These are phyloP conservation scores for Dactylis glomerata DNA, from an alignment of 176 grass and related monocot species.

Conservation along the genomic window DNA sequence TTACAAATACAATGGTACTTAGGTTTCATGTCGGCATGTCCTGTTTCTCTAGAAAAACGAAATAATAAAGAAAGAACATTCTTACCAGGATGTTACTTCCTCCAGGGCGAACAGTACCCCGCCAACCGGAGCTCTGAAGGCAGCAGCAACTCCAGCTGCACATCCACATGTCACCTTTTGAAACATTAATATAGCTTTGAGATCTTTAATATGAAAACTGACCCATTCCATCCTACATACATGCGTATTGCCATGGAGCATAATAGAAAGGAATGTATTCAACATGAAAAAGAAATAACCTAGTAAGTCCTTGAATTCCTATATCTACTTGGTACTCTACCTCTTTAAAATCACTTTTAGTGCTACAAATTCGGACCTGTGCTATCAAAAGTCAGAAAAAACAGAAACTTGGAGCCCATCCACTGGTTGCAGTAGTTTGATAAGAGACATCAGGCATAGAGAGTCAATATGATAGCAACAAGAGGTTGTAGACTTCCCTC, in stretches of 20 bases:
- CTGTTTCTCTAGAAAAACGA: neutral
- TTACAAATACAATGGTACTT: neutral
- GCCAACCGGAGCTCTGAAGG: slow-evolving; percentile 98
- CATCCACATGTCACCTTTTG: slow-evolving; percentile 99
- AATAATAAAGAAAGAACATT: neutral
- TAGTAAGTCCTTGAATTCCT: neutral
- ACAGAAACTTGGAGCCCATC: neutral
- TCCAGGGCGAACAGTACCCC: slow-evolving; percentile 93
- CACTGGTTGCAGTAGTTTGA: neutral
- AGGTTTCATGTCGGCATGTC: neutral
- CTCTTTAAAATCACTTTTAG: neutral
- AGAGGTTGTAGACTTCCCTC: neutral
- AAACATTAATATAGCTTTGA: slow-evolving; percentile 62
- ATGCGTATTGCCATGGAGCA: neutral
- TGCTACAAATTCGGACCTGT: neutral
- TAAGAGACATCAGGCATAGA: neutral
- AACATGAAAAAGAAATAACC: neutral
- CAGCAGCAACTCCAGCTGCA: slow-evolving; percentile 99
- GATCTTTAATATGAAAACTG: slow-evolving; percentile 33
- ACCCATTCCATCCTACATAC: neutral
- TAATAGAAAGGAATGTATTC: neutral
- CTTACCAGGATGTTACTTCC: slow-evolving; percentile 98
- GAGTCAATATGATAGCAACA: neutral
- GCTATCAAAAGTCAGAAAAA: neutral
- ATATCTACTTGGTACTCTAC: neutral